A percentile compares a stretch with the other conserved stretches of the same genome.
These are phyloP conservation scores for Ulmus americana DNA, from an alignment of 331 rosid genomes.

Conservation along the genomic window DNA sequence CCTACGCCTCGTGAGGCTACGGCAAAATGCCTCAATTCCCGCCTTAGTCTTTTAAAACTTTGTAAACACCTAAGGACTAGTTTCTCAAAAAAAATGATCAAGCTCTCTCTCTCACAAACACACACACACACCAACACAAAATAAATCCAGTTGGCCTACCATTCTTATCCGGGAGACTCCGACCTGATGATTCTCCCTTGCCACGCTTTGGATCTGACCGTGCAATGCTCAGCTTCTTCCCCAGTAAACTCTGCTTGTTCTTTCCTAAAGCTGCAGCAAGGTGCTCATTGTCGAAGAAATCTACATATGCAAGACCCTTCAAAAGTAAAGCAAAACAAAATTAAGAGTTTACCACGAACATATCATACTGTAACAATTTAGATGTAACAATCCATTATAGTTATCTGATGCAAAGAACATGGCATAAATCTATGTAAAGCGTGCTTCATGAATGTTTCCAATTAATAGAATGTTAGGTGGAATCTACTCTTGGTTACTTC, in stretches of 20 bases:
- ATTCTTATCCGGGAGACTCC: constrained; percentile 25
- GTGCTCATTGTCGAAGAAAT: constrained; percentile 65
- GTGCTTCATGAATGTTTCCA: background rate
- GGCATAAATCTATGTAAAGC: background rate
- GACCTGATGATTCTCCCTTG: constrained; percentile 36
- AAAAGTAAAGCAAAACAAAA: constrained; percentile 17
- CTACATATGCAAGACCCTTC: constrained; percentile 95
- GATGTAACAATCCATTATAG: background rate
- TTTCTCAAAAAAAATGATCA: background rate
- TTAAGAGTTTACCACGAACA: background rate
- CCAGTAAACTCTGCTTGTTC: constrained; percentile 52
- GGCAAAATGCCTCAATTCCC: no score
- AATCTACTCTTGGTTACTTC: background rate
- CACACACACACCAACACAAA: background rate
- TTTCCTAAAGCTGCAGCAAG: constrained; percentile 72
- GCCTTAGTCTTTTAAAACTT: no score
- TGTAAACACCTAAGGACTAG: no score
- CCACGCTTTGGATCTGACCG: constrained; percentile 71
- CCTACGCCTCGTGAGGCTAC: no score
- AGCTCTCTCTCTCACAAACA: background rate
- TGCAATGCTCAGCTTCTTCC: constrained; percentile 75
- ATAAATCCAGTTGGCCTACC: constrained; percentile 31
- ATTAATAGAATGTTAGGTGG: background rate
- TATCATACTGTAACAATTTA: background rate
- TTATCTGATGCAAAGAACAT: background rate